Evolutionary conservation across 2,329 filamentous ascomycete genomes (phyloP).

Genomic region (Aspergillus fischeri): DNA sequence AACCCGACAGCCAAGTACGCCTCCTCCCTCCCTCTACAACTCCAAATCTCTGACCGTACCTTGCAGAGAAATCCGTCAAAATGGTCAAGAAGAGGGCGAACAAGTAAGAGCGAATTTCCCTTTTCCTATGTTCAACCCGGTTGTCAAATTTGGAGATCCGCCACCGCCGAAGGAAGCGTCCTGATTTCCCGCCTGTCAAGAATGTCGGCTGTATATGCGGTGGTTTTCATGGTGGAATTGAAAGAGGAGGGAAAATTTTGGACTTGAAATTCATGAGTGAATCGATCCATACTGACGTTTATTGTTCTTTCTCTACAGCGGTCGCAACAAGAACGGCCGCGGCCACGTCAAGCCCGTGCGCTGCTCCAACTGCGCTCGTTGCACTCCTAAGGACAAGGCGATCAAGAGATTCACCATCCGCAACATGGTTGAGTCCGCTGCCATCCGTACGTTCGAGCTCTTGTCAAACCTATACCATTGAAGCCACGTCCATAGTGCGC

Average conservation of each 20-base stretch:
- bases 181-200: background rate
- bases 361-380: conserved; percentile 83
- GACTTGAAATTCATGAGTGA: background rate
- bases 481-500: conserved; percentile 2
- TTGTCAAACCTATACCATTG: conserved; percentile 5
- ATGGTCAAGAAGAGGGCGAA: conserved; percentile 75
- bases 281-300: conserved; percentile 28
- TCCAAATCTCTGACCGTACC: conserved; percentile 27
- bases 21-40: conserved; percentile 20
- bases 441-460: conserved; percentile 77
- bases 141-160: conserved; percentile 21
- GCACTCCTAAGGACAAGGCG: conserved; percentile 99
- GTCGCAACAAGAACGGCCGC: conserved; percentile 99
- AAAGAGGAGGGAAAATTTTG: background rate
- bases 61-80: conserved; percentile 50
- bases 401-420: conserved; percentile 99
- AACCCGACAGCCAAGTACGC: conserved; percentile 40
- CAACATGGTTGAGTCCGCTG: conserved; percentile 99
- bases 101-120: conserved; percentile 54
- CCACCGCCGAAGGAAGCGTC: conserved; percentile 11
- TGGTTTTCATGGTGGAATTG: background rate
- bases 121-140: conserved; percentile 22
- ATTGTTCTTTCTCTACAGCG: conserved; percentile 53
- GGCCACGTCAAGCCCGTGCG: conserved; percentile 99
- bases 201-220: background rate